Conservation (phyloP, 2,329 filamentous ascomycete species). For the Coniochaeta sp. region DNA sequence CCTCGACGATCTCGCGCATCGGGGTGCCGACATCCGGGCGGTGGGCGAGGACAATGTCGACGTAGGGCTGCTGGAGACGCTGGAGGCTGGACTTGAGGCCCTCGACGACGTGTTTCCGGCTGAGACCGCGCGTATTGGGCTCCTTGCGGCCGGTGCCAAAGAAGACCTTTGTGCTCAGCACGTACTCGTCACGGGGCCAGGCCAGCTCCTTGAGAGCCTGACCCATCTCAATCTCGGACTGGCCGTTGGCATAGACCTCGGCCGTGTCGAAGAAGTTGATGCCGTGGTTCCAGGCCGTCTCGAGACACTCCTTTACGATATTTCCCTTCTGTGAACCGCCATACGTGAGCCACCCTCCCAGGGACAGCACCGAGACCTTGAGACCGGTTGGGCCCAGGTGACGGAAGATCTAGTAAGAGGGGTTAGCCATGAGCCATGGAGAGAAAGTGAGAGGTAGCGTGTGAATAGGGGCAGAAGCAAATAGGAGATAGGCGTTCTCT, state of each 20-base stretch:
- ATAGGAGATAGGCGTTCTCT: too few species aligned
- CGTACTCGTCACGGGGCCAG: constrained; percentile 47
- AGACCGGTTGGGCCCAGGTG: constrained; percentile 66
- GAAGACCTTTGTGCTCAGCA: constrained; percentile 53
- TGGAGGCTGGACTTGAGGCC: constrained; percentile 48
- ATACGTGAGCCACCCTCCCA: constrained; percentile 68
- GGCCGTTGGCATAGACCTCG: constrained; percentile 43
- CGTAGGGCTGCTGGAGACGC: constrained; percentile 57
- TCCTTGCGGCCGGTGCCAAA: constrained; percentile 54
- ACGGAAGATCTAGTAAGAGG: too few species aligned
- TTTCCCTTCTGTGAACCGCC: constrained; percentile 61
- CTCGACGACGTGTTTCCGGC: constrained; percentile 45
- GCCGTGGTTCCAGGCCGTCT: constrained; percentile 53
- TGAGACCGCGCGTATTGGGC: constrained; percentile 45
- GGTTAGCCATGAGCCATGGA: too few species aligned
- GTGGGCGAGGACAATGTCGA: constrained; percentile 58
- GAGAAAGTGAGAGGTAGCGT: too few species aligned
- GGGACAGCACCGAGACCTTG: constrained; percentile 64
- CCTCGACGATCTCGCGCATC: constrained; percentile 56
- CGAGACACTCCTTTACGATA: constrained; percentile 50
- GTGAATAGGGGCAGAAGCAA: too few species aligned
- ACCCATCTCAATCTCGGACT: constrained; percentile 45
- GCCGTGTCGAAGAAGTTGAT: constrained; percentile 62
- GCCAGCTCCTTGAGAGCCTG: constrained; percentile 43
- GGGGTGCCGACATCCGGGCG: constrained; percentile 49